Evolutionary conservation across 2,329 filamentous ascomycete species (phyloP).

Genomic region (Fusarium tanahbumbuense): DNA sequence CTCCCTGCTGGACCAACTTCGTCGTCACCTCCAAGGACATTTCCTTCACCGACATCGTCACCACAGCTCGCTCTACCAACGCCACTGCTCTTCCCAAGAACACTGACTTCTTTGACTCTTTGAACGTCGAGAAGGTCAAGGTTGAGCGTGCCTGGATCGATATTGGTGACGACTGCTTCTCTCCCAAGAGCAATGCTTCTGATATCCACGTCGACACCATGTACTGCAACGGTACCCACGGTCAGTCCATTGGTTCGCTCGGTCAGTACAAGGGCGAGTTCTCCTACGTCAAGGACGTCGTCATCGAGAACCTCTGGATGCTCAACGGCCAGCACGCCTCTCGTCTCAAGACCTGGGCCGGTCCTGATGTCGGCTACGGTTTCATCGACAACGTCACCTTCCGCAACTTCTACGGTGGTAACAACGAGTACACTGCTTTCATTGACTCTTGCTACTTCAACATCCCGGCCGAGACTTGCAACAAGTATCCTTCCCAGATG

Average conservation of each 20-base stretch:
- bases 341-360: slow-evolving; percentile 71
- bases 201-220: slow-evolving; percentile 69
- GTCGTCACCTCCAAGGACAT: slow-evolving; percentile 60
- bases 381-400: slow-evolving; percentile 72
- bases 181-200: slow-evolving; percentile 68
- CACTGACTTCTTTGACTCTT: slow-evolving; percentile 73
- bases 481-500: slow-evolving; percentile 65
- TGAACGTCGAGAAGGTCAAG: slow-evolving; percentile 69
- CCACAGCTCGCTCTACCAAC: slow-evolving; percentile 41
- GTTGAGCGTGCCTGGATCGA: slow-evolving; percentile 64
- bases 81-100: slow-evolving; percentile 61
- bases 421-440: slow-evolving; percentile 68
- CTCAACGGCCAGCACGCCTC: slow-evolving; percentile 60
- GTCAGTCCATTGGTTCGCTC: slow-evolving; percentile 63
- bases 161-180: slow-evolving; percentile 71
- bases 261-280: slow-evolving; percentile 67
- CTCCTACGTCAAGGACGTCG: slow-evolving; percentile 67
- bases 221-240: slow-evolving; percentile 64
- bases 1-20: slow-evolving; percentile 73
- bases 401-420: slow-evolving; percentile 68
- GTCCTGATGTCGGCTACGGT: slow-evolving; percentile 66
- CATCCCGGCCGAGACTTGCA: slow-evolving; percentile 61
- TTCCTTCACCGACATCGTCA: slow-evolving; percentile 39
- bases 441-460: slow-evolving; percentile 74
- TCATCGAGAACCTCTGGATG: slow-evolving; percentile 69